Evolutionary conservation across 2,329 filamentous ascomycete genomes (phyloP).

Genomic region (Phaeoacremonium minimum): DNA sequence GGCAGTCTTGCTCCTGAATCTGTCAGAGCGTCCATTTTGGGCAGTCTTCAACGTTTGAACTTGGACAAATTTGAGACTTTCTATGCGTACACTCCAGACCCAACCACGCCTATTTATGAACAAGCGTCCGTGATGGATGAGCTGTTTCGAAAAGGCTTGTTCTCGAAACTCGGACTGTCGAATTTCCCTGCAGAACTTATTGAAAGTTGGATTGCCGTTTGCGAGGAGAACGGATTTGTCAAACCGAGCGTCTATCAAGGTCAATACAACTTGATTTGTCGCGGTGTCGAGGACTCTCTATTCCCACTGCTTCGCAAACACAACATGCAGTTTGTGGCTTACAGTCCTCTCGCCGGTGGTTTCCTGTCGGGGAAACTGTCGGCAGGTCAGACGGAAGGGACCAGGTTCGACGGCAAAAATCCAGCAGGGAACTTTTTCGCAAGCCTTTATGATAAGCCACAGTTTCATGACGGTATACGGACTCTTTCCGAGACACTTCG

Average conservation of each 20-base stretch:
- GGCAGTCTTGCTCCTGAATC: slow-evolving; percentile 6
- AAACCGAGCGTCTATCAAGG: slow-evolving; percentile 11
- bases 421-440: slow-evolving; percentile 8
- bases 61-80: slow-evolving; percentile 4
- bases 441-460: slow-evolving; percentile 10
- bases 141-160: slow-evolving; percentile 5
- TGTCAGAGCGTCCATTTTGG: slow-evolving; percentile 6
- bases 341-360: slow-evolving; percentile 11
- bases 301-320: slow-evolving; percentile 7
- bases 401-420: slow-evolving; percentile 10
- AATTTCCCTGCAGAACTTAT: slow-evolving; percentile 3
- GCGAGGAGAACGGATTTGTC: slow-evolving; percentile 8
- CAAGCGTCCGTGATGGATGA: slow-evolving; percentile 6
- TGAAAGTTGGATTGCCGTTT: slow-evolving; percentile 7
- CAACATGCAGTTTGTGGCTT: slow-evolving; percentile 2
- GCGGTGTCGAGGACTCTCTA: slow-evolving; percentile 5
- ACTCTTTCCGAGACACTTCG: slow-evolving; percentile 6
- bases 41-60: slow-evolving; percentile 6
- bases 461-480: slow-evolving; percentile 9
- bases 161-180: slow-evolving; percentile 2
- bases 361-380: slow-evolving; percentile 13
- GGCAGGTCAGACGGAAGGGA: slow-evolving; percentile 10
- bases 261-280: slow-evolving; percentile 9
- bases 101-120: slow-evolving; percentile 4
- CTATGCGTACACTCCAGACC: slow-evolving; percentile 7